A percentile compares a stretch with the other conserved stretches of the same genome.
Conservation (phyloP, 2,329 filamentous ascomycete genomes). For the Phyllosticta citrichinensis region DNA sequence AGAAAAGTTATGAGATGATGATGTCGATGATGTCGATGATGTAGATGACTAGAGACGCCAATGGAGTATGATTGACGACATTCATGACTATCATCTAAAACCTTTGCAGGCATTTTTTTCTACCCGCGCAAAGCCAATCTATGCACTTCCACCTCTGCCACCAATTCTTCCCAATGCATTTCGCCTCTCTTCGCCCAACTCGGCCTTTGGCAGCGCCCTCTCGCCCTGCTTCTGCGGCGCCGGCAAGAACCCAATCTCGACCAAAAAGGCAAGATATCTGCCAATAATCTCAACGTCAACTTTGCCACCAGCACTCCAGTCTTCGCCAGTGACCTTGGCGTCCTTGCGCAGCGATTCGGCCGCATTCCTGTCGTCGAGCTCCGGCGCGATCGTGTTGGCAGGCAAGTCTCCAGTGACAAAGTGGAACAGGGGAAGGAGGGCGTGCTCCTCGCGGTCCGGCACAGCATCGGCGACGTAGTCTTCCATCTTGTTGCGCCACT, state of each 20-base stretch:
- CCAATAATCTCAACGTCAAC: constrained; percentile 53
- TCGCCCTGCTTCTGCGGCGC: constrained; percentile 28
- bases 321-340: constrained; percentile 47
- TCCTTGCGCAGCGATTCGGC: constrained; percentile 54
- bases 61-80: neutral
- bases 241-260: constrained; percentile 52
- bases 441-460: constrained; percentile 54
- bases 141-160: constrained; percentile 35
- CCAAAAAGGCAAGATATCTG: constrained; percentile 53
- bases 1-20: constrained; percentile 6
- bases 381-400: constrained; percentile 57
- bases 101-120: neutral
- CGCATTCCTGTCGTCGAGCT: constrained; percentile 65
- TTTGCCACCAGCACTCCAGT: constrained; percentile 45
- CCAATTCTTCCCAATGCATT: constrained; percentile 43
- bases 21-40: too few species aligned
- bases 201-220: constrained; percentile 34
- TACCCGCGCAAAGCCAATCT: neutral
- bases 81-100: neutral
- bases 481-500: constrained; percentile 60
- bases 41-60: neutral
- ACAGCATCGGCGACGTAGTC: constrained; percentile 52
- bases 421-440: constrained; percentile 61
- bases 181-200: constrained; percentile 38
- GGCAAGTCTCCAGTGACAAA: constrained; percentile 64